phyloP scores from a whole-genome alignment of 345 rosid species.

The Syzygium grande region DNA sequence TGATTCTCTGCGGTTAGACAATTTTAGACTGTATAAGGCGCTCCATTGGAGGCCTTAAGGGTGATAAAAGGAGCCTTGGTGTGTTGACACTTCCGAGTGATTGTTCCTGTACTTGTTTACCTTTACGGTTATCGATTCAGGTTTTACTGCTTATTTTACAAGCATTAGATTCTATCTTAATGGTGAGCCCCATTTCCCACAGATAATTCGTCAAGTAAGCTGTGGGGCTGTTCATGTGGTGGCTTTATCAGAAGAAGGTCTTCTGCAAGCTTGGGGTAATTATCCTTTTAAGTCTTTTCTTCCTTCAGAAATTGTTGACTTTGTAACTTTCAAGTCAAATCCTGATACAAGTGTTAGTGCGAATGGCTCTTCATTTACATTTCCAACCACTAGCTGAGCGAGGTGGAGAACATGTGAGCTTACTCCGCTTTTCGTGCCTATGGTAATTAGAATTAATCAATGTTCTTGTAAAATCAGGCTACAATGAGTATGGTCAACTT shows the following conservation, averaged over 20 bases:
- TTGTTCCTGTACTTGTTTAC: not conserved
- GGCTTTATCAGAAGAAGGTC: constrained; percentile 84
- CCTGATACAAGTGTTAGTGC: not conserved
- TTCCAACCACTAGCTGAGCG: not conserved
- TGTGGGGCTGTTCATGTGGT: constrained; percentile 94
- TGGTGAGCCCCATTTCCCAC: constrained; percentile 1
- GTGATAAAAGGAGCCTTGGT: not conserved
- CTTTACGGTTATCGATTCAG: not conserved
- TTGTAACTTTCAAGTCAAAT: not conserved
- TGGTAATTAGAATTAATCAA: not conserved
- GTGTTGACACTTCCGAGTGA: not conserved
- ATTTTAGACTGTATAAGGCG: not conserved
- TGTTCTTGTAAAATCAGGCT: constrained; percentile 47
- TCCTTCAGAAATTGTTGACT: not conserved
- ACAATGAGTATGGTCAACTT: constrained; percentile 93
- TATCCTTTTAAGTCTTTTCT: not conserved
- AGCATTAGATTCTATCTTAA: not conserved
- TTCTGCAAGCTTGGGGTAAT: constrained; percentile 92
- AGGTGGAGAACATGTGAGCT: not conserved
- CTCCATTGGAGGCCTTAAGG: not conserved
- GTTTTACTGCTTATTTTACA: not conserved
- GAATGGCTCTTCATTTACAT: not conserved
- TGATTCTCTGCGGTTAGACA: not conserved
- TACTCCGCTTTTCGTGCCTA: not conserved
- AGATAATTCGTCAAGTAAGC: constrained; percentile 74